These are phyloP conservation scores for Neoconidiobolus thromboides DNA, from an alignment of 371 early-diverging fungal species.

Conservation along the genomic window DNA sequence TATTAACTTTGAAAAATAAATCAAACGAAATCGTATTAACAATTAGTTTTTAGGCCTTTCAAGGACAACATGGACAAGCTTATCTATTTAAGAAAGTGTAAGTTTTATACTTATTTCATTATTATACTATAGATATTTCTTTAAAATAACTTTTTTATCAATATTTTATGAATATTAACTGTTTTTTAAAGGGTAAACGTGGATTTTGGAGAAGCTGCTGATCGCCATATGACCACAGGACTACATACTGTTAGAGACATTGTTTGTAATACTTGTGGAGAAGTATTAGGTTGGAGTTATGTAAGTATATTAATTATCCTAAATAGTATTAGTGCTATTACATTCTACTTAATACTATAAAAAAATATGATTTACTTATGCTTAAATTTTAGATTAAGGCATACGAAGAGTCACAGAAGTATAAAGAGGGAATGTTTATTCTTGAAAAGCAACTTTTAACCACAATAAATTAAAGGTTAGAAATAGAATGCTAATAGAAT, in stretches of 20 bases:
- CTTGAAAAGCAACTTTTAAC: too few relatives aligned
- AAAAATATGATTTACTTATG: too few relatives aligned
- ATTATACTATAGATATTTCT: too few relatives aligned
- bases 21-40: background rate
- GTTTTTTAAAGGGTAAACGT: constrained; percentile 10
- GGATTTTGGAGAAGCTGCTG: constrained; percentile 21
- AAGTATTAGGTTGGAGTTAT: constrained; percentile 61
- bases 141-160: too few relatives aligned
- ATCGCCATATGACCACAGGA: constrained; percentile 55
- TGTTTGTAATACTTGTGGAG: constrained; percentile 32
- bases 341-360: too few relatives aligned
- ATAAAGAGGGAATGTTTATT: too few relatives aligned
- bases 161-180: background rate
- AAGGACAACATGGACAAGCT: constrained; percentile 49
- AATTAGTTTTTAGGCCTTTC: constrained; percentile 26
- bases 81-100: constrained; percentile 45
- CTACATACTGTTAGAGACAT: constrained; percentile 62
- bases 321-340: too few relatives aligned
- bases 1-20: too few relatives aligned
- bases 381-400: too few relatives aligned
- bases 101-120: constrained; percentile 17
- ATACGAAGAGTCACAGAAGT: too few relatives aligned
- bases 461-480: too few relatives aligned
- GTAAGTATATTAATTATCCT: constrained; percentile 11
- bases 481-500: too few relatives aligned